phyloP scores from a whole-genome alignment of 2,329 filamentous ascomycete species.

The Coniochaeta ligniaria region DNA sequence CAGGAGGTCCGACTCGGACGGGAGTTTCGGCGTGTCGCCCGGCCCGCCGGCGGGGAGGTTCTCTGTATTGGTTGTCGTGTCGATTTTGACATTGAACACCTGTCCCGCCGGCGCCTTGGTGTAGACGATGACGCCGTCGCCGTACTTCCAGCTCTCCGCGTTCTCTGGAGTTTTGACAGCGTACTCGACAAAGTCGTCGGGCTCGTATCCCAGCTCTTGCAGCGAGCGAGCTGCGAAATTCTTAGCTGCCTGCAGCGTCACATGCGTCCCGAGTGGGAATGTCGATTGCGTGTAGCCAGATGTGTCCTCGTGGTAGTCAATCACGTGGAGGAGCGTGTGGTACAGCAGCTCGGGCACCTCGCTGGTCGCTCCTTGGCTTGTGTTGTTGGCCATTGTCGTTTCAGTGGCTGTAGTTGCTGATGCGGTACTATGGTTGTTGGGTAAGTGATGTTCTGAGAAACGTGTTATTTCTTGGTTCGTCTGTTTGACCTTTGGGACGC shows the following conservation, averaged over 20 bases:
- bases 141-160: conserved; percentile 24
- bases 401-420: neutral
- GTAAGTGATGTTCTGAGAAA: neutral
- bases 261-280: conserved; percentile 31
- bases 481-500: neutral
- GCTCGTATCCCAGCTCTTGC: conserved; percentile 23
- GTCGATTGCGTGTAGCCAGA: conserved; percentile 19
- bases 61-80: conserved; percentile 29
- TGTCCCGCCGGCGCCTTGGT: conserved; percentile 27
- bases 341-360: conserved; percentile 23
- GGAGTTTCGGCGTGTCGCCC: conserved; percentile 14
- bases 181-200: conserved; percentile 28
- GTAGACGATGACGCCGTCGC: conserved; percentile 29
- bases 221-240: conserved; percentile 25
- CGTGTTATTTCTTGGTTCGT: neutral
- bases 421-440: neutral
- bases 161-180: conserved; percentile 7
- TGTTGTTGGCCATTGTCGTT: neutral
- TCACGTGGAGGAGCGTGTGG: conserved; percentile 27
- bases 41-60: conserved; percentile 11
- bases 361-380: neutral
- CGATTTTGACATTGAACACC: conserved; percentile 27
- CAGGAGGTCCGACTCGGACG: conserved; percentile 20
- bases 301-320: conserved; percentile 21
- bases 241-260: conserved; percentile 27